These are phyloP conservation scores for Cyclospora cayetanensis DNA, from an alignment of 169 alveolate species.

Conservation along the genomic window DNA sequence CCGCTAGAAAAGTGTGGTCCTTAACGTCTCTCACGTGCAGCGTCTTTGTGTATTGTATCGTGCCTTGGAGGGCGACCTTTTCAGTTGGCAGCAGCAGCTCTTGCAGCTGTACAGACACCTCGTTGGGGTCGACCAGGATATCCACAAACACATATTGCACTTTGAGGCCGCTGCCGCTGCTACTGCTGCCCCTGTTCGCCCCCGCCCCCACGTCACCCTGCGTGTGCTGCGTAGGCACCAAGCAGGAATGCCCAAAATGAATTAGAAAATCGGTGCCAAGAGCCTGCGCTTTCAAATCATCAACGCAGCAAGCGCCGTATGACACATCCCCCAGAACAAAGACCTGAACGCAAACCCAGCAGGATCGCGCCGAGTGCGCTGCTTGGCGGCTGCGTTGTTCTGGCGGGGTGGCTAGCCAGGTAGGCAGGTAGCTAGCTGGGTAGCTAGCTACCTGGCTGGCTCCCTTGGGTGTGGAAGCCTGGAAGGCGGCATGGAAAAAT, in stretches of 20 bases:
- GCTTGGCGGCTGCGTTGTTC: background rate
- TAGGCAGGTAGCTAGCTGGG: background rate
- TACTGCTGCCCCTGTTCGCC: background rate
- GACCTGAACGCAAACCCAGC: constrained; percentile 10
- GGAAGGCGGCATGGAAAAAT: background rate
- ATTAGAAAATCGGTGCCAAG: constrained; percentile 94
- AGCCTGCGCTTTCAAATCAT: constrained; percentile 93
- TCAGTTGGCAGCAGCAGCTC: constrained; percentile 78
- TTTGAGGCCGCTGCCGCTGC: constrained; percentile 76
- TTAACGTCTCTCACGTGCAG: constrained; percentile 33
- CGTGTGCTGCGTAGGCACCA: constrained; percentile 90
- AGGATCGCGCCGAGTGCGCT: background rate
- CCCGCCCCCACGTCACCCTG: background rate
- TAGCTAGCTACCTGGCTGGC: background rate
- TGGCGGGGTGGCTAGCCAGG: background rate
- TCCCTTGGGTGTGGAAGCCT: background rate
- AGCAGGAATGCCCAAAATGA: constrained; percentile 99
- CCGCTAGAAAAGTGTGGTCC: too few relatives aligned
- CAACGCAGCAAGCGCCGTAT: constrained; percentile 99
- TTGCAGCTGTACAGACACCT: constrained; percentile 88
- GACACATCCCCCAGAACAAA: constrained; percentile 96
- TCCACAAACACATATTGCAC: constrained; percentile 97
- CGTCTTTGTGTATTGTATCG: constrained; percentile 84
- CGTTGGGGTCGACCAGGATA: constrained; percentile 90
- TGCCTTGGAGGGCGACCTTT: constrained; percentile 87